Conservation (phyloP, 202 grass and related monocot genomes). For the Carex arenaria region DNA sequence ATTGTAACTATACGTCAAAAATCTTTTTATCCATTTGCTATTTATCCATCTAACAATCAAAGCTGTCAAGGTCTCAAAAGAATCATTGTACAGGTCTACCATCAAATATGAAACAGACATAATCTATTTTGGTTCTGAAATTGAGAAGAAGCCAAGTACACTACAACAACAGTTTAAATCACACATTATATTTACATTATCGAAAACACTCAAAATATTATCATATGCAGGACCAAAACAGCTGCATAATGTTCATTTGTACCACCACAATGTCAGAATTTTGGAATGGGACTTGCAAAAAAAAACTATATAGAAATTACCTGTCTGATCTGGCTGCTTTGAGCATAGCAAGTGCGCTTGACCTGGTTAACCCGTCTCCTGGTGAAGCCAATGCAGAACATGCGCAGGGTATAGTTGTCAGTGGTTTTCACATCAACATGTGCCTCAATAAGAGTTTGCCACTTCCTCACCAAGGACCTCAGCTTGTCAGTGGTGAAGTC, state of each 20-base stretch:
- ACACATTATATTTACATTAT: not conserved
- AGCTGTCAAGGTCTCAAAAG: not conserved
- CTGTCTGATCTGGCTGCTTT: slow-evolving; percentile 70
- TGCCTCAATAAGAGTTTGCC: slow-evolving; percentile 73
- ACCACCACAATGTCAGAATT: no score
- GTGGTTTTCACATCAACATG: slow-evolving; percentile 75
- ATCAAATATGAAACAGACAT: not conserved
- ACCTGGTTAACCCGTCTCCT: slow-evolving; percentile 64
- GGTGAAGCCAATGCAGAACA: slow-evolving; percentile 76
- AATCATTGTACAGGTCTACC: not conserved
- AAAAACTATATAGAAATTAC: slow-evolving; percentile 16
- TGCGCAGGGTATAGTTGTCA: slow-evolving; percentile 48
- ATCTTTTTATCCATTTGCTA: not conserved
- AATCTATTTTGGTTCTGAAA: not conserved
- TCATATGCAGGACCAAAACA: not conserved
- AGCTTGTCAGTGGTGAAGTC: slow-evolving; percentile 62
- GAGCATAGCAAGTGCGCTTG: slow-evolving; percentile 68
- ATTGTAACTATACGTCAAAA: no score
- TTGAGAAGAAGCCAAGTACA: not conserved
- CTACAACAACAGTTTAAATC: not conserved
- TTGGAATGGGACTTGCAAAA: not conserved
- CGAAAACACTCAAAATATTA: not conserved
- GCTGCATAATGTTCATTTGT: not conserved
- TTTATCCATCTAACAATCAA: not conserved
- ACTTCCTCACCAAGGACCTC: slow-evolving; percentile 60